Evolutionary conservation across 108 stramenopile species (phyloP).

Genomic region (Cyclostephanos tholiformis): DNA sequence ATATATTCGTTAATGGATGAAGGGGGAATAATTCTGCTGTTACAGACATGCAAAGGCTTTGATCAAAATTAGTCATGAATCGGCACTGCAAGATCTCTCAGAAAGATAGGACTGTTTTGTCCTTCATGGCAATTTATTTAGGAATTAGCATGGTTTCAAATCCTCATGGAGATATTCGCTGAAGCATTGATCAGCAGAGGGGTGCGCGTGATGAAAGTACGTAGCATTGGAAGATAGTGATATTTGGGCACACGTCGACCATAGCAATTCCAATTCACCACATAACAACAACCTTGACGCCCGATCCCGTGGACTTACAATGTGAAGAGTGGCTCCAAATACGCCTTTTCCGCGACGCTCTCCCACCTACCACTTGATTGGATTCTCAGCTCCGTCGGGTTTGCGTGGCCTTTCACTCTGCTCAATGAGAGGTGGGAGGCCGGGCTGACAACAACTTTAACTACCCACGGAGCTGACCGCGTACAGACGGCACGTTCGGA

Average conservation of each 20-base stretch:
- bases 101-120: background rate
- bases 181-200: background rate
- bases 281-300: background rate
- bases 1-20: background rate
- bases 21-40: background rate
- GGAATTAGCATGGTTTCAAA: slow-evolving; percentile 33
- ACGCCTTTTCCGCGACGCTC: background rate
- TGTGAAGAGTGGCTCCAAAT: background rate
- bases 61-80: background rate
- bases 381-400: background rate
- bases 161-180: slow-evolving; percentile 21
- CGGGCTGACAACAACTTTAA: no score
- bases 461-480: no score
- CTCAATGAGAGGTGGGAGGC: background rate
- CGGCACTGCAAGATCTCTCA: slow-evolving; percentile 19
- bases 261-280: background rate
- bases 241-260: background rate
- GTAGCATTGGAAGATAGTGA: background rate
- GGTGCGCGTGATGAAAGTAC: background rate
- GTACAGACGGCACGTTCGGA: slow-evolving; percentile 5
- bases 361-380: background rate
- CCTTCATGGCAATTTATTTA: slow-evolving; percentile 20
- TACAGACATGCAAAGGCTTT: background rate
- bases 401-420: no score
- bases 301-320: slow-evolving; percentile 1